Base-by-base conservation (phyloP, 768 basidiomycete species). In the Xerocomellus intermedius region DNA sequence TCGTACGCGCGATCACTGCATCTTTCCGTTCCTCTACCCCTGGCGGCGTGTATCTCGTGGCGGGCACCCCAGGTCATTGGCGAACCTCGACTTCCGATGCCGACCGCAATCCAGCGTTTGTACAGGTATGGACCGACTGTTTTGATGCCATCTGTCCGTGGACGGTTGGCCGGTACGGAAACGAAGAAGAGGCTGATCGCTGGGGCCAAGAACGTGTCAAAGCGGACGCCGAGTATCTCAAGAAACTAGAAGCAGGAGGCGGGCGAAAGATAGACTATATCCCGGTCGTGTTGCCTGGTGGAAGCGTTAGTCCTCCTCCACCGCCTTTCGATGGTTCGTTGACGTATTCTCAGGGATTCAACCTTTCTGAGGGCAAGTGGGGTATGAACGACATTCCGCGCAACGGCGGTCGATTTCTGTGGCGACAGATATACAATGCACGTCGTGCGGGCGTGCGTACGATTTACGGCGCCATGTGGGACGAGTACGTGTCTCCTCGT, bases 391-490 rank as follows among this genome's bases (percentile, higher is more conserved):
- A 80, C 53, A 87, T 84, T 53, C 83, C 80, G 42, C 78, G 91
- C 5, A 78, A 84, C 21, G 88, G 89, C 4, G 91, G 91, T 1
- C 79, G 77, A 28, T 92, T 92, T 69, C 66, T 94, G 44, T 94
- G 89, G 87, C 77, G 82, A 52, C 90, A 93, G 66, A 74, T 93
- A 6, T 82, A 79, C 73, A 86, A 91, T 63, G 85, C 83, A 13
- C 80, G 79, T 26, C 74, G 77, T 42, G 78, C 79, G 28, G 83
- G 86, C 28, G 83, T 80, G 8, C 79, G 82, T 19, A 85, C 74
- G 8, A 80, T 91, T 50, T 92, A 92, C 58, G 86, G 86, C 22
- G 89, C 89, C 8, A 92, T 91, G 89, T 92, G 91, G 89, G 91
- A 93, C 63, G 91, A 91, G 85, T 79, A 55, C 57, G 75, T 71